These are phyloP conservation scores for Hypoxylon crocopeplum DNA, from an alignment of 495 filamentous ascomycete species.

Conservation along the genomic window DNA sequence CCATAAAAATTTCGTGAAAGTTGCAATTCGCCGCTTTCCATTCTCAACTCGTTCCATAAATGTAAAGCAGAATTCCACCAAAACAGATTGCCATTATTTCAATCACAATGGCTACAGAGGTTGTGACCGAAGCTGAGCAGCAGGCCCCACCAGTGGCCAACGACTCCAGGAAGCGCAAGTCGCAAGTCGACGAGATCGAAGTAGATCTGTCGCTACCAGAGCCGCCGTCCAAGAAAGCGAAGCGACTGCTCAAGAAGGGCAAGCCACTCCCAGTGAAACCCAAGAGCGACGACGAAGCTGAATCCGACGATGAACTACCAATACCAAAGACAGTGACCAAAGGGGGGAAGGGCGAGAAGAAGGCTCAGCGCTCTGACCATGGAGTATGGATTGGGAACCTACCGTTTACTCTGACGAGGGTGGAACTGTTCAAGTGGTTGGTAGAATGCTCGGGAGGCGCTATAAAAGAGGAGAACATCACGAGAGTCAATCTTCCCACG, in stretches of 20 bases:
- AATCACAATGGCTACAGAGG: slow-evolving; percentile 17
- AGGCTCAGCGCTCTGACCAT: slow-evolving; percentile 72
- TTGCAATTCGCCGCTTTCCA: not conserved
- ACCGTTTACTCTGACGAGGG: slow-evolving; percentile 74
- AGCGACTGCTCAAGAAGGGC: slow-evolving; percentile 80
- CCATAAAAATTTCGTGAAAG: slow-evolving; percentile 40
- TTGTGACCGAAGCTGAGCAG: slow-evolving; percentile 10
- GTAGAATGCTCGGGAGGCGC: slow-evolving; percentile 65
- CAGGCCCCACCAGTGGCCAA: not conserved
- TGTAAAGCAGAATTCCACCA: not conserved
- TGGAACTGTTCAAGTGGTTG: slow-evolving; percentile 77
- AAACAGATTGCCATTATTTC: not conserved
- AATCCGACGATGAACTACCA: slow-evolving; percentile 41
- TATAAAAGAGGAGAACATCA: slow-evolving; percentile 74
- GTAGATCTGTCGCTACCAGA: slow-evolving; percentile 88
- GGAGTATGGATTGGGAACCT: slow-evolving; percentile 98
- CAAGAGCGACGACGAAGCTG: slow-evolving; percentile 51
- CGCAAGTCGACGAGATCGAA: slow-evolving; percentile 76
- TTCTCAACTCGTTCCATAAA: not conserved
- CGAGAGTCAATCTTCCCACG: slow-evolving; percentile 80
- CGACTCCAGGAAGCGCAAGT: slow-evolving; percentile 71
- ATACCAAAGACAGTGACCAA: slow-evolving; percentile 41
- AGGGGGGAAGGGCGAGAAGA: slow-evolving; percentile 45
- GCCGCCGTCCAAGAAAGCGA: slow-evolving; percentile 90
- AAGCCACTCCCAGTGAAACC: slow-evolving; percentile 56